phyloP scores from a whole-genome alignment of 1,139 yeast genomes.

The Debaryomycetaceae sp. region DNA sequence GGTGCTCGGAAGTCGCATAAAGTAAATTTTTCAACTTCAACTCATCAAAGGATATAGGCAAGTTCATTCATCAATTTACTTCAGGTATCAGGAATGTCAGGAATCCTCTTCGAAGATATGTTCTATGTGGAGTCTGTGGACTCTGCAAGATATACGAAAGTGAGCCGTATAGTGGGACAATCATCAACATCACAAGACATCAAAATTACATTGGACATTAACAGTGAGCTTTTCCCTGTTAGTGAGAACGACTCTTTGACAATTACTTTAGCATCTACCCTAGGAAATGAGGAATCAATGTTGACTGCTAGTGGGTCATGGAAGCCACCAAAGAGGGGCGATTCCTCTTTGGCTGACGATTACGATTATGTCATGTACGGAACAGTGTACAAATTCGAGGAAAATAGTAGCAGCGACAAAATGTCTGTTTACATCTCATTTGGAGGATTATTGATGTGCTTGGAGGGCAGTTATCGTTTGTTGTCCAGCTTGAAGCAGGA shows the following conservation, averaged over 20 bases:
- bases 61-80: neutral
- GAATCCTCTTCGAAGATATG: constrained; percentile 89
- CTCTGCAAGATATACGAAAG: constrained; percentile 88
- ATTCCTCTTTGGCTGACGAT: constrained; percentile 87
- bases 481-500: constrained; percentile 90
- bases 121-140: constrained; percentile 85
- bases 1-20: neutral
- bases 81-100: constrained; percentile 48
- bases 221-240: constrained; percentile 90
- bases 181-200: constrained; percentile 84
- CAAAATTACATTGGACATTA: constrained; percentile 84
- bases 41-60: neutral
- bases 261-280: constrained; percentile 79
- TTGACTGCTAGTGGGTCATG: constrained; percentile 69
- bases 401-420: constrained; percentile 65
- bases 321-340: constrained; percentile 89
- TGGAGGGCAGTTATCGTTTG: constrained; percentile 93
- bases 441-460: constrained; percentile 90
- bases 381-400: constrained; percentile 95
- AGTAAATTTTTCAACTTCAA: neutral
- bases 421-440: constrained; percentile 91
- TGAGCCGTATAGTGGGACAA: constrained; percentile 81
- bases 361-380: constrained; percentile 99
- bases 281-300: constrained; percentile 58
- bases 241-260: constrained; percentile 75